Evolutionary conservation across 148 eudicot species (phyloP).

Genomic region (Rheum nobile): DNA sequence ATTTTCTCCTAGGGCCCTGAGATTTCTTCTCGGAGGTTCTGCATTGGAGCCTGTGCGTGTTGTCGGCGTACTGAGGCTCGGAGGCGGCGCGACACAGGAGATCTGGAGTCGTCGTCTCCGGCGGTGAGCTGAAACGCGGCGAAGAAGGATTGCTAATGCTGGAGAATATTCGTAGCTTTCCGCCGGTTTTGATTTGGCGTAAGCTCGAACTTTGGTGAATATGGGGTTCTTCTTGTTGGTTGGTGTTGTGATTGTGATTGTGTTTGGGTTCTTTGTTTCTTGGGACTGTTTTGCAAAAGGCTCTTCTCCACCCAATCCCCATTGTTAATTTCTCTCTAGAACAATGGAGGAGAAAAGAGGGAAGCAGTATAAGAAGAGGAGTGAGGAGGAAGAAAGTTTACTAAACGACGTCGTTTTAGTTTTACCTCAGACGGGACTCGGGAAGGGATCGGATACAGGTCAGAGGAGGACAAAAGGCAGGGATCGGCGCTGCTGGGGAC

Average conservation of each 20-base stretch:
- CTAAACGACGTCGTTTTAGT: not conserved
- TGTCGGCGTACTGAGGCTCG: not conserved
- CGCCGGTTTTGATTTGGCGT: conserved; percentile 3
- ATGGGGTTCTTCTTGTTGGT: not conserved
- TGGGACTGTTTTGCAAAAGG: conserved; percentile 65
- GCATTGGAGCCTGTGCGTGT: conserved; percentile 29
- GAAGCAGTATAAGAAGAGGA: not conserved
- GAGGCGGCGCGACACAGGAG: conserved; percentile 24
- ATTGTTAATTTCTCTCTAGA: conserved; percentile 16
- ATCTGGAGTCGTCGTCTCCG: not conserved
- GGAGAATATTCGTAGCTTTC: conserved; percentile 34
- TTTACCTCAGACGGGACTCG: too few relatives aligned
- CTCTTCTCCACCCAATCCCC: conserved; percentile 90
- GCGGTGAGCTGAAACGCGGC: not conserved
- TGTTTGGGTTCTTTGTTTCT: conserved; percentile 22
- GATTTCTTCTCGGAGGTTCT: conserved; percentile 21
- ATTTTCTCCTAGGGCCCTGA: conserved; percentile 10
- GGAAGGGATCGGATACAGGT: not conserved
- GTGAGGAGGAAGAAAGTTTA: not conserved
- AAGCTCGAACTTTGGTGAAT: conserved; percentile 16
- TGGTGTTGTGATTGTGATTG: not conserved
- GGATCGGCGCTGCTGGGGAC: not conserved
- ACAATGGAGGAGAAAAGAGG: not conserved
- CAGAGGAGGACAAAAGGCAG: not conserved
- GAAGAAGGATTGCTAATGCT: conserved; percentile 20